Evolutionary conservation across 2,329 filamentous ascomycete species (phyloP).

Genomic region (Ophiobolus disseminans): DNA sequence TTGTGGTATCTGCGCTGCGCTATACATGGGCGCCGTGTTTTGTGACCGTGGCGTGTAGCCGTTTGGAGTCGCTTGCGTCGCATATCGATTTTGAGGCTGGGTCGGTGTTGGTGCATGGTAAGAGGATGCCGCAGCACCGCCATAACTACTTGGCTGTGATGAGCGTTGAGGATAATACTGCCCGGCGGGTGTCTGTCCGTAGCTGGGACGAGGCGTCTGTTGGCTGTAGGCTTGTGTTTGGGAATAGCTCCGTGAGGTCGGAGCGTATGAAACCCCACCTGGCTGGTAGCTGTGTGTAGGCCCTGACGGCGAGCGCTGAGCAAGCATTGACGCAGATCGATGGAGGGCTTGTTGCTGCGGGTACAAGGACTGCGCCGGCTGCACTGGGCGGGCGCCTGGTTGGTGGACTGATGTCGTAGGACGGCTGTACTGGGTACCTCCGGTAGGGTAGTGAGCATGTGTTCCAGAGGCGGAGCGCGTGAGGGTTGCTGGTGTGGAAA

Average conservation of each 20-base stretch:
- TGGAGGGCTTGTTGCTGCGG: constrained; percentile 44
- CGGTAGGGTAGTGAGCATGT: constrained; percentile 37
- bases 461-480: constrained; percentile 35
- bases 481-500: constrained; percentile 37
- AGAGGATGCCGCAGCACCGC: constrained; percentile 36
- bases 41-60: constrained; percentile 45
- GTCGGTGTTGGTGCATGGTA: constrained; percentile 44
- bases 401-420: constrained; percentile 34
- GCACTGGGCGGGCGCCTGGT: constrained; percentile 38
- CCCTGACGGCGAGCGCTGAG: constrained; percentile 43
- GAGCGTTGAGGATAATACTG: constrained; percentile 44
- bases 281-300: constrained; percentile 38
- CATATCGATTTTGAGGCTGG: constrained; percentile 42
- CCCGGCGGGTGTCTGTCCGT: constrained; percentile 29
- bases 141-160: constrained; percentile 36
- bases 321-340: constrained; percentile 47
- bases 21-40: constrained; percentile 44
- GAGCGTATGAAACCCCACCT: constrained; percentile 36
- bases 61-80: constrained; percentile 35
- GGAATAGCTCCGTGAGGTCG: constrained; percentile 35
- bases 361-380: constrained; percentile 38
- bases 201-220: constrained; percentile 41
- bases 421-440: constrained; percentile 42
- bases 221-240: constrained; percentile 38
- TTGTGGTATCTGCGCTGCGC: constrained; percentile 34